Conservation (phyloP, 495 filamentous ascomycete genomes). For the Penicillium argentinense region DNA sequence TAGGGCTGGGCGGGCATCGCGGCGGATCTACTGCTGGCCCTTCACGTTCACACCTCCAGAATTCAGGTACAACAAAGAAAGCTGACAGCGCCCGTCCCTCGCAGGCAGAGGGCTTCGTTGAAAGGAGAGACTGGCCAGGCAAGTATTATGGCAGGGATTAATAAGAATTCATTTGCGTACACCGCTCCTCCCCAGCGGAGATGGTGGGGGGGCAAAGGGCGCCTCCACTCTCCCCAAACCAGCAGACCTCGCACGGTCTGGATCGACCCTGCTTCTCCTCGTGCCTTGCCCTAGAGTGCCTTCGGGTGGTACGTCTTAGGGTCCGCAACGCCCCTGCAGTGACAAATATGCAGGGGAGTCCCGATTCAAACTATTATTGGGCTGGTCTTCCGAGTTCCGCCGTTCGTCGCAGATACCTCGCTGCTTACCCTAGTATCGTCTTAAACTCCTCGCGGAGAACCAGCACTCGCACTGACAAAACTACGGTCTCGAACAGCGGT, state of each 20-base stretch:
- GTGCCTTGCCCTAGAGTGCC: too few species aligned
- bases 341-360: conserved; percentile 12
- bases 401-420: neutral
- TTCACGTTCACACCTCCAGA: too few species aligned
- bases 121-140: too few species aligned
- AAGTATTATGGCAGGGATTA: too few species aligned
- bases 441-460: neutral
- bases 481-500: too few species aligned
- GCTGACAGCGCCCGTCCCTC: too few species aligned
- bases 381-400: neutral
- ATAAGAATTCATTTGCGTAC: conserved; percentile 6
- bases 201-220: conserved; percentile 5
- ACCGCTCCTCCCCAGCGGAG: conserved; percentile 14
- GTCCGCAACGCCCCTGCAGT: conserved; percentile 14
- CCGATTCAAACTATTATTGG: neutral
- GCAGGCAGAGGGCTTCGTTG: too few species aligned
- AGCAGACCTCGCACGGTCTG: conserved; percentile 1
- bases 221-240: conserved; percentile 4
- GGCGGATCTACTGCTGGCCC: too few species aligned
- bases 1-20: conserved; percentile 18
- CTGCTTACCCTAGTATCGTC: neutral
- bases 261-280: too few species aligned
- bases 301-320: too few species aligned
- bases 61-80: too few species aligned
- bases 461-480: too few species aligned